Base-by-base conservation (phyloP, 2,329 filamentous ascomycete genomes). In the Anthostomella pinea region DNA sequence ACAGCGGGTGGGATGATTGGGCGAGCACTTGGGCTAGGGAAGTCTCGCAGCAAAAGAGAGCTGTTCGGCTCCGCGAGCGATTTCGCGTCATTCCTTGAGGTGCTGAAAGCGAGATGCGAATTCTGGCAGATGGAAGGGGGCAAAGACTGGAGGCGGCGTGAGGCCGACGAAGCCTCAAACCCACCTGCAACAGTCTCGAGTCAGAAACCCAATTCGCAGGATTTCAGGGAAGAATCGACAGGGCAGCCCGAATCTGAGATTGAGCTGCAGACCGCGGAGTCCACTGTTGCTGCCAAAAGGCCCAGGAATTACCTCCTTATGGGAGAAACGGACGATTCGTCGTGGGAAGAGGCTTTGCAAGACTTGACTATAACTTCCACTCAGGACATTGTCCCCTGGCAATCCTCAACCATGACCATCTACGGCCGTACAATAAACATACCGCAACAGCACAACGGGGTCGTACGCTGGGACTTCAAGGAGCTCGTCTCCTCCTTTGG, bases 61-160 rank as follows among this genome's bases (percentile, higher is more conserved):
- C 57, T 81, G 25, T 79, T 74, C 50, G 73, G 76, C 2, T 67
- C 75, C 24, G 75, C 76, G 29, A 84, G 83, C 36, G 86, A 91
- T 54, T 91, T 90, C 66, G 77, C 82, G 2, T 73, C 73, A 3
- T 91, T 93, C 45, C 65, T 91, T 8, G 82, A 89, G 27, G 80
- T 91, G 0, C 58, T 91, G 22, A 85, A 84, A 56, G 82, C 84
- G 8, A 72, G 86, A 36, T 91, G 87, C 55, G 85, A 91, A 51
- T 81, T 90, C 32, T 90, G 85, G 84, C 83, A 90, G 56, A 89
- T 91, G 76, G 83, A 87, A 48, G 81, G 85, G 2, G 74, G 75
- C 2, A 77, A 69, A 37, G 87, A 93, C 54, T 91, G 85, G 70
- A 69, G 86, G 48, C 66, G 78, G 48, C 65, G 73, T 33, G 78